Evolutionary conservation across 2,329 filamentous ascomycete genomes (phyloP).

Genomic region (Metarhizium guizhouense): DNA sequence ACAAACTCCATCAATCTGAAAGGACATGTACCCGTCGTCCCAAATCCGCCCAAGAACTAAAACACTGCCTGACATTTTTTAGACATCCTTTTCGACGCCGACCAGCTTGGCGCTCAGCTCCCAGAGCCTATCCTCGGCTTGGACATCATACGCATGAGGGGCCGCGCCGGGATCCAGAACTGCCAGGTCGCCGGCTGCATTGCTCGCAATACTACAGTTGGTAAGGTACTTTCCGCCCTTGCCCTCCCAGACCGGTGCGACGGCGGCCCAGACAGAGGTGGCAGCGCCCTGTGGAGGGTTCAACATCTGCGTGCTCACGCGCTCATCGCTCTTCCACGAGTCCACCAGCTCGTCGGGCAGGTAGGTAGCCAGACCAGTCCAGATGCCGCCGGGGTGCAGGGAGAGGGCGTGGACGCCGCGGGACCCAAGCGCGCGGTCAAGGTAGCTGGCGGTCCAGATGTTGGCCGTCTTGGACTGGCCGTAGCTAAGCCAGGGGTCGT

Average conservation of each 20-base stretch:
- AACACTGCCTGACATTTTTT: neutral
- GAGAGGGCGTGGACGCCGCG: slow-evolving; percentile 28
- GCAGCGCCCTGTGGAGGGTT: slow-evolving; percentile 33
- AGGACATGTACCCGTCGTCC: no score
- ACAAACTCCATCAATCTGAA: no score
- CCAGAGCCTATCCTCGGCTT: slow-evolving; percentile 32
- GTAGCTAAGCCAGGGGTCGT: slow-evolving; percentile 28
- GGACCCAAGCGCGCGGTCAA: slow-evolving; percentile 36
- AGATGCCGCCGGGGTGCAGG: slow-evolving; percentile 27
- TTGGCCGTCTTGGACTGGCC: slow-evolving; percentile 40
- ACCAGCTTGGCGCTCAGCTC: slow-evolving; percentile 11
- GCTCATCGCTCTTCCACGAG: slow-evolving; percentile 1
- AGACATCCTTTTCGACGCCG: neutral
- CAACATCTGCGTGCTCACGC: neutral
- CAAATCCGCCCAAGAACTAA: no score
- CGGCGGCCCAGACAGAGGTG: slow-evolving; percentile 35
- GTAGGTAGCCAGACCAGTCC: neutral
- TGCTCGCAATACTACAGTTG: slow-evolving; percentile 26
- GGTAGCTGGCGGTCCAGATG: slow-evolving; percentile 38
- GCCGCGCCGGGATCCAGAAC: slow-evolving; percentile 10
- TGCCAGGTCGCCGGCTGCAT: slow-evolving; percentile 2
- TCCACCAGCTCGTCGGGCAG: neutral
- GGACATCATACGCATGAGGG: slow-evolving; percentile 24
- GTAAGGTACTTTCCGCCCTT: slow-evolving; percentile 37
- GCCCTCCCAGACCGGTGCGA: slow-evolving; percentile 31